A percentile compares a stretch with the other conserved stretches of the same genome.
These are phyloP conservation scores for Chiua virens DNA, from an alignment of 768 basidiomycete species.

Conservation along the genomic window DNA sequence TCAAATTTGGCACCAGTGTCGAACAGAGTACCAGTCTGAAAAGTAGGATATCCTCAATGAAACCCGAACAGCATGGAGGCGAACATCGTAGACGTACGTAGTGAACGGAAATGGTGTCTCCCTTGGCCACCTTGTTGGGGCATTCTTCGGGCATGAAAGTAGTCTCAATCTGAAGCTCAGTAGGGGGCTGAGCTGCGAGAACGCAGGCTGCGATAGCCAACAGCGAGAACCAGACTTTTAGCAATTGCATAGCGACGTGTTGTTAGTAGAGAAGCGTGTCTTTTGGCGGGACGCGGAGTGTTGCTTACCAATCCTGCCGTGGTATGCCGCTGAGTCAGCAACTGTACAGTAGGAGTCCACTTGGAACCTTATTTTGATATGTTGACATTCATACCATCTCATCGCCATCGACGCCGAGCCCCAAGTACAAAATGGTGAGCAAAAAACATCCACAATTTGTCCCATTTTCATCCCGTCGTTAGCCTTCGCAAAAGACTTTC, in stretches of 20 bases:
- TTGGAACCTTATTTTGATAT: slow-evolving; percentile 36
- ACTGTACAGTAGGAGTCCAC: slow-evolving; percentile 39
- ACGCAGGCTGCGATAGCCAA: slow-evolving; percentile 49
- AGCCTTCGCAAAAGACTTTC: slow-evolving; percentile 99
- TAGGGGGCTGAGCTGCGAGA: slow-evolving; percentile 48
- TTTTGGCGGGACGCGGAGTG: no score
- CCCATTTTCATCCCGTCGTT: slow-evolving; percentile 11
- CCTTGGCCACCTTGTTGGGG: slow-evolving; percentile 50
- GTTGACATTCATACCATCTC: slow-evolving; percentile 15
- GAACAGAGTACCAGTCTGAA: slow-evolving; percentile 71
- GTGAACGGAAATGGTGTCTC: slow-evolving; percentile 71
- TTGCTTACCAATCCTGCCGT: slow-evolving; percentile 7
- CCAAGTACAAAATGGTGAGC: slow-evolving; percentile 51
- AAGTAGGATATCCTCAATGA: neutral
- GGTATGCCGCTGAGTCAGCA: slow-evolving; percentile 33
- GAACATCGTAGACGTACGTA: slow-evolving; percentile 52
- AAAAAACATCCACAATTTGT: neutral
- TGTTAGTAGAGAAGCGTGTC: neutral
- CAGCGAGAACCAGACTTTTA: slow-evolving; percentile 45
- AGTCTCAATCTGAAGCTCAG: slow-evolving; percentile 60
- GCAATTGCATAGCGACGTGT: slow-evolving; percentile 47
- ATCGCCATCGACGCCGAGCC: slow-evolving; percentile 31
- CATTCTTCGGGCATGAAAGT: slow-evolving; percentile 62
- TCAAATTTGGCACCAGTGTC: slow-evolving; percentile 83
- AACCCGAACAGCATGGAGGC: neutral